These are phyloP conservation scores for Penicillium roqueforti DNA, from an alignment of 495 filamentous ascomycete genomes.

Conservation along the genomic window DNA sequence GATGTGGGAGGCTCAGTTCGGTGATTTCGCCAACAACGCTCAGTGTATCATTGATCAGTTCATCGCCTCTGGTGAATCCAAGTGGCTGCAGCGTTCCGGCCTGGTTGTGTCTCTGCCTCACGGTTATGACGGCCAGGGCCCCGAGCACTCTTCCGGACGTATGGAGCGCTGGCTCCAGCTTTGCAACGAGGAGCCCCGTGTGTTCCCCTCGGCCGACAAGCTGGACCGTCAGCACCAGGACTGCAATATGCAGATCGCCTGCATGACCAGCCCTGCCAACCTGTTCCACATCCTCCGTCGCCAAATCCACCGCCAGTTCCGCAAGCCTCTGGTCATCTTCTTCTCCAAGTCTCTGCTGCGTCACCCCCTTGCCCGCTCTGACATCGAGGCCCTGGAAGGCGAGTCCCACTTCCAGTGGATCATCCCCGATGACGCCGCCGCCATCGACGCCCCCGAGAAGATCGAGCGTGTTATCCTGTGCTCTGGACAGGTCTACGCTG, in stretches of 20 bases:
- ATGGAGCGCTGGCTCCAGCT: constrained; percentile 97
- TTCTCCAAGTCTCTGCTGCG: constrained; percentile 94
- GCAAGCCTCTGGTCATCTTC: constrained; percentile 95
- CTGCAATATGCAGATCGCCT: constrained; percentile 98
- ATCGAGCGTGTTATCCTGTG: constrained; percentile 94
- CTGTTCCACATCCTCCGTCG: constrained; percentile 93
- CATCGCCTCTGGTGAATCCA: constrained; percentile 92
- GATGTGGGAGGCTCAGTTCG: constrained; percentile 99
- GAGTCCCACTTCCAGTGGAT: constrained; percentile 96
- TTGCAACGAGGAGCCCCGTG: constrained; percentile 93
- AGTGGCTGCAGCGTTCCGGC: constrained; percentile 97
- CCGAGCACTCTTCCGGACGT: constrained; percentile 95
- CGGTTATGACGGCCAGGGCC: constrained; percentile 97
- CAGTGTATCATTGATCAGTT: constrained; percentile 99
- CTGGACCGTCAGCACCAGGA: constrained; percentile 97
- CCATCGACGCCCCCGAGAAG: constrained; percentile 74
- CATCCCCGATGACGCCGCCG: constrained; percentile 71
- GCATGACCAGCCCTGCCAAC: constrained; percentile 90
- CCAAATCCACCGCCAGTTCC: constrained; percentile 98
- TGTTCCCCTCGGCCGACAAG: constrained; percentile 82
- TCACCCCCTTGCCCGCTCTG: constrained; percentile 84
- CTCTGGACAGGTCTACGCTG: constrained; percentile 88
- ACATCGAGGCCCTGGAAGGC: constrained; percentile 82
- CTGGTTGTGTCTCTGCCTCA: constrained; percentile 92
- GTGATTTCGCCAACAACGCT: constrained; percentile 98